phyloP scores from a whole-genome alignment of 495 filamentous ascomycete species.

The Amorphotheca resinae region DNA sequence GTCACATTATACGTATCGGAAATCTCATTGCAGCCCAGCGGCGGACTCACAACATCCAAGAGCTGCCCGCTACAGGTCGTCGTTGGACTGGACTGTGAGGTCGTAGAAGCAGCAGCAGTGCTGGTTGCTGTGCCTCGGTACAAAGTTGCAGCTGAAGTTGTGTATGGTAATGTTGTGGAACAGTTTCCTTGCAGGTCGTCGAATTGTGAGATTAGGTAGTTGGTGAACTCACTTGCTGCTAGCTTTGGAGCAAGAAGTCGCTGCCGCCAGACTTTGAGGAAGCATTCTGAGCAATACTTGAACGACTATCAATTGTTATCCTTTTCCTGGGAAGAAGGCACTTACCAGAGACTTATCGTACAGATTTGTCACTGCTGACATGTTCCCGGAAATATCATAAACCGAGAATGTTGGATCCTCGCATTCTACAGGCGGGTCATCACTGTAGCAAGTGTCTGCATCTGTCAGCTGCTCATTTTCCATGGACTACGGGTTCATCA shows the following conservation, averaged over 20 bases:
- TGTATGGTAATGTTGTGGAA: conserved; percentile 6
- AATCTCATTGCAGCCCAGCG: neutral
- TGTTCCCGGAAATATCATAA: neutral
- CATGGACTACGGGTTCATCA: too few species aligned
- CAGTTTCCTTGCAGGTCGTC: conserved; percentile 6
- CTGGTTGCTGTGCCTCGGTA: neutral
- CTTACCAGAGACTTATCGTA: conserved; percentile 6
- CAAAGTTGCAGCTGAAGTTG: conserved; percentile 4
- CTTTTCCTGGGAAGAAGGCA: neutral
- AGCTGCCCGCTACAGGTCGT: conserved; percentile 5
- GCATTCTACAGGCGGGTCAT: neutral
- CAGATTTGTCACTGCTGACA: conserved; percentile 1
- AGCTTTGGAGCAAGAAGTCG: neutral
- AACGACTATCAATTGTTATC: too few species aligned
- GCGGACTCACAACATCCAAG: neutral
- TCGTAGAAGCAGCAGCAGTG: neutral
- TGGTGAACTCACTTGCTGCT: neutral
- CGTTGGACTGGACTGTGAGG: neutral
- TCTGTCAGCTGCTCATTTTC: too few species aligned
- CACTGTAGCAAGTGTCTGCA: neutral
- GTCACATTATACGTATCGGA: conserved; percentile 6
- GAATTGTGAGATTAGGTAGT: conserved; percentile 9
- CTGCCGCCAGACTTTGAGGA: neutral
- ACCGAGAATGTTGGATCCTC: neutral
- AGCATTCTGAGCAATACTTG: conserved; percentile 10